Conservation (phyloP, 2,329 filamentous ascomycete species). For the Byssochlamys sp. region DNA sequence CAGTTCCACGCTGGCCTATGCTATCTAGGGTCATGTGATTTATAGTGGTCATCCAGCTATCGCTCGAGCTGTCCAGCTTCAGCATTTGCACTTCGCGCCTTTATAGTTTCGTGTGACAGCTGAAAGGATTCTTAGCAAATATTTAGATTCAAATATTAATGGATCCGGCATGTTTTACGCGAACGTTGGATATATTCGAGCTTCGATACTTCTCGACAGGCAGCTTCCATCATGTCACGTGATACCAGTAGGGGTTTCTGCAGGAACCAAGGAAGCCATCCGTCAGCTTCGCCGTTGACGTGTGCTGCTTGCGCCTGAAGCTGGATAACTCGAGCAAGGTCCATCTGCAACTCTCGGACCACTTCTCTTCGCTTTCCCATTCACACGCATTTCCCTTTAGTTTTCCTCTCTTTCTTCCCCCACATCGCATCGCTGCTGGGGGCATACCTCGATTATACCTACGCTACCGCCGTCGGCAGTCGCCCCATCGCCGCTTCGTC, state of each 20-base stretch:
- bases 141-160: no score
- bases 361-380: conserved; percentile 14
- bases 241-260: conserved; percentile 14
- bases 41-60: neutral
- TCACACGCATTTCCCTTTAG: conserved; percentile 11
- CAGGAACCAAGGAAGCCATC: conserved; percentile 18
- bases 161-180: no score
- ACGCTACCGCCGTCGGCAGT: neutral
- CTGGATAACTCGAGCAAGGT: conserved; percentile 4
- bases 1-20: no score
- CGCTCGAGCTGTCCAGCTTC: neutral
- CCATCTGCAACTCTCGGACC: conserved; percentile 14
- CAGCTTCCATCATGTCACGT: conserved; percentile 10
- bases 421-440: conserved; percentile 21
- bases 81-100: neutral
- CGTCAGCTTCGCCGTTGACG: conserved; percentile 25
- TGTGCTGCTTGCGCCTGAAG: conserved; percentile 16
- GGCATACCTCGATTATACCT: conserved; percentile 7
- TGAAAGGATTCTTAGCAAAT: no score
- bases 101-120: no score
- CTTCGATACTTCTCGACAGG: neutral
- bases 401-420: conserved; percentile 2
- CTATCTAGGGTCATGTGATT: no score
- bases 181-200: neutral
- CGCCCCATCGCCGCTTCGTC: neutral